phyloP scores from a whole-genome alignment of 176 grass and related monocot genomes.

The Hyparrhenia diplandra region DNA sequence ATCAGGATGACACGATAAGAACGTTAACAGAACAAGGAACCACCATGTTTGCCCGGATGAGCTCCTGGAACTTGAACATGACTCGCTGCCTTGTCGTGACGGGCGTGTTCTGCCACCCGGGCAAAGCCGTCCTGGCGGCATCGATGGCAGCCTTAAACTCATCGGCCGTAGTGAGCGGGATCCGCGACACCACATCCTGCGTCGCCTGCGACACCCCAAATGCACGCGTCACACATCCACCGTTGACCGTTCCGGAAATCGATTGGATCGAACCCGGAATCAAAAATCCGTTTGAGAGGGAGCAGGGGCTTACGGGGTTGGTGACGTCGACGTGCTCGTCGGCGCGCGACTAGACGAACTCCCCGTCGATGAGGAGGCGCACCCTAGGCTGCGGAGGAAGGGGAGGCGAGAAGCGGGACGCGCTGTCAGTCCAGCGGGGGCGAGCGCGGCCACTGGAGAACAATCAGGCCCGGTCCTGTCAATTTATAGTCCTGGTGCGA shows the following conservation, averaged over 20 bases:
- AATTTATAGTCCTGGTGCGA: no score
- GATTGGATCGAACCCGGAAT: no score
- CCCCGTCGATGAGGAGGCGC: no score
- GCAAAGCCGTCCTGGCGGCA: constrained; percentile 75
- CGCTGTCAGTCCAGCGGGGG: no score
- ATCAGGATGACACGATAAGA: background rate
- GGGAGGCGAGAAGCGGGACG: no score
- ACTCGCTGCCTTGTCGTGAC: constrained; percentile 80
- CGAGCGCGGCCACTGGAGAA: no score
- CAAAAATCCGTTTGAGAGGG: no score
- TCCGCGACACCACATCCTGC: constrained; percentile 88
- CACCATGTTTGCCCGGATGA: constrained; percentile 98
- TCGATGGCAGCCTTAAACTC: constrained; percentile 79
- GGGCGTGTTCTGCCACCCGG: constrained; percentile 76
- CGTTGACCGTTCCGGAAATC: background rate
- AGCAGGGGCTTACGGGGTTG: no score
- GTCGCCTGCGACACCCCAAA: constrained; percentile 61
- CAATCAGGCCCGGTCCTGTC: no score
- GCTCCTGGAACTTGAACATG: constrained; percentile 97
- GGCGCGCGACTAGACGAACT: no score
- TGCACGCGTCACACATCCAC: background rate
- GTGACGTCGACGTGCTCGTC: no score
- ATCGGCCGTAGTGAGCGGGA: constrained; percentile 83
- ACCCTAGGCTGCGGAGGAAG: no score
- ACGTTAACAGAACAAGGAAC: background rate